phyloP scores from a whole-genome alignment of 768 basidiomycete genomes.

The Amanita inopinata region DNA sequence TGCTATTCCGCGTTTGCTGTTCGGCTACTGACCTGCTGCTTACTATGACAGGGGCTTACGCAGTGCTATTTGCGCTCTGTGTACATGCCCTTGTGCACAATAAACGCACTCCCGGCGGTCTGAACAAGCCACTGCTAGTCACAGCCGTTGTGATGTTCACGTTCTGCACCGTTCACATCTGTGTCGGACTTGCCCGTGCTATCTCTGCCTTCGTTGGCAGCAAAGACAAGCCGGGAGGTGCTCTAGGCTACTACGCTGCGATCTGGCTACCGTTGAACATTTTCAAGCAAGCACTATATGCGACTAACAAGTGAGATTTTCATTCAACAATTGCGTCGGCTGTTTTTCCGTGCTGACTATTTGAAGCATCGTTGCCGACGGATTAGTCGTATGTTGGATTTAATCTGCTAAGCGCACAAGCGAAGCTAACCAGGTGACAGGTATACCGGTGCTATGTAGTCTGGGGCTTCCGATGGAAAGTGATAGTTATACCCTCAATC shows the following conservation, averaged over 20 bases:
- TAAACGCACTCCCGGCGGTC: background rate
- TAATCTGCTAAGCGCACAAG: background rate
- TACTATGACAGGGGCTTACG: slow-evolving; percentile 7
- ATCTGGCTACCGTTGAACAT: slow-evolving; percentile 8
- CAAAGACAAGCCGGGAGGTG: slow-evolving; percentile 2
- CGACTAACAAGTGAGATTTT: slow-evolving; percentile 4
- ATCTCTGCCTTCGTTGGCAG: slow-evolving; percentile 5
- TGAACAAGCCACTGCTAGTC: slow-evolving; percentile 8
- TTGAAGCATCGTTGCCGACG: slow-evolving; percentile 1
- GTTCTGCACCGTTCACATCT: slow-evolving; percentile 5
- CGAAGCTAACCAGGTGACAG: background rate
- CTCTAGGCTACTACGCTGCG: slow-evolving; percentile 2
- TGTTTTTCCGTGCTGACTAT: background rate
- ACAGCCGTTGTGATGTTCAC: slow-evolving; percentile 9
- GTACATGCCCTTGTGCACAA: slow-evolving; percentile 7
- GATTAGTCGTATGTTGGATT: background rate
- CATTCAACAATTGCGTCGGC: too few relatives aligned
- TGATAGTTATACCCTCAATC: slow-evolving; percentile 3
- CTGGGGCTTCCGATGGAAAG: slow-evolving; percentile 1
- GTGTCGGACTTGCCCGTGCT: slow-evolving; percentile 5
- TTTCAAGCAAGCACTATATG: slow-evolving; percentile 9
- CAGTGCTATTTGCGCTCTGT: slow-evolving; percentile 8
- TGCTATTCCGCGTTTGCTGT: background rate
- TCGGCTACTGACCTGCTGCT: background rate
- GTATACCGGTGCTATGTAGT: slow-evolving; percentile 7